Evolutionary conservation across 1,139 yeast genomes (phyloP), one percentile per base, ranked within the genome.

Genomic region (Starmera stellimalicola): DNA sequence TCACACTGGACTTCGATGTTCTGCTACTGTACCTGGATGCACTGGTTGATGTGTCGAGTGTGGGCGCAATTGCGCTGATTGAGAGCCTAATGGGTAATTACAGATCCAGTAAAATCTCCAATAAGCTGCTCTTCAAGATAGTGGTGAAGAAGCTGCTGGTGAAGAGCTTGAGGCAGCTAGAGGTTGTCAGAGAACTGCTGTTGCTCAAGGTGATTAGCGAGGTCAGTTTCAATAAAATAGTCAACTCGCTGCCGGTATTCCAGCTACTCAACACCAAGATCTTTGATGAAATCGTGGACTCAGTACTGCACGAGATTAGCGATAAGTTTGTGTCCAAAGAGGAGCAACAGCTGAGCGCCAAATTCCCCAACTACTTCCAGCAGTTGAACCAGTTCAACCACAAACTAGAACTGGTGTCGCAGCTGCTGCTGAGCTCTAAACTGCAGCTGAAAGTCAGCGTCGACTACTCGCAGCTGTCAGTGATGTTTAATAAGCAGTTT

Each of bases 1-100:
- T 37, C 8, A 6, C 24, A 7, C 31, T 35, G 8, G 41, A 37
- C 19, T 22, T 34, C 7, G 51, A 47, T 25, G 34, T 43, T 2
- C 36, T 41, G 8, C 32, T 47, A 26, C 34, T 48, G 2, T 47
- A 43, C 26, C 11, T 46, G 4, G 50, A 48, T 27, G 27, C 48
- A 4, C 11, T 48, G 3, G 38, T 45, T 0, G 50, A 43, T 11
- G 28, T 37, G 0, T 37, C 40, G 6, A 38, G 39, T 3, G 16
- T 23, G n/a, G 36, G 35, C 4, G 16, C 40, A 1, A 17, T 43
- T 11, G 14, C 19, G 7, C 31, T 41, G 7, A 29, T 26, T 11
- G 24, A 32, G 12, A 20, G 34, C 11, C 11, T 38, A 7, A 24
- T 23, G 7, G 34, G 32, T 2, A 40, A 35, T 19, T 33, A 33